Evolutionary conservation across 2,329 filamentous ascomycete species (phyloP).

Genomic region (Aspergillus sergii): DNA sequence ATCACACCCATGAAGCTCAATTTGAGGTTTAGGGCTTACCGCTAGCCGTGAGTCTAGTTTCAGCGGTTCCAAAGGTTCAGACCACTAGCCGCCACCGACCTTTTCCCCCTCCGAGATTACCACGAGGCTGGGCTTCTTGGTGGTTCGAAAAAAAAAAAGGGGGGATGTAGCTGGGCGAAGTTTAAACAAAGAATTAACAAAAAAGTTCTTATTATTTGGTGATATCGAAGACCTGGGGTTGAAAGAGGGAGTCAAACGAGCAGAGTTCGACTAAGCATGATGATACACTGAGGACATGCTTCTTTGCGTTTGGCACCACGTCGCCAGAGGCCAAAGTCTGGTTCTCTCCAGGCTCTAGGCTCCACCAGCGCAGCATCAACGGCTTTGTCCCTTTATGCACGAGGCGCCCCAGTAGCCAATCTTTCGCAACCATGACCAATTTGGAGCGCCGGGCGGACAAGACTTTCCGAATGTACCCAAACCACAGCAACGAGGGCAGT

Average conservation of each 20-base stretch:
- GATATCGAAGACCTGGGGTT: not conserved
- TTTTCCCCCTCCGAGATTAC: not conserved
- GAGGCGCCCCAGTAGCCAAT: not conserved
- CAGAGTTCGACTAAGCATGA: not conserved
- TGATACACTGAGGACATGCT: not conserved
- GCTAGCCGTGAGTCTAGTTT: not conserved
- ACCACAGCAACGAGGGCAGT: not conserved
- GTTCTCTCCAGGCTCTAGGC: not conserved
- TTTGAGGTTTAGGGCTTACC: slow-evolving; percentile 1
- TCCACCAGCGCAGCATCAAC: not conserved
- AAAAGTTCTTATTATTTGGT: not conserved
- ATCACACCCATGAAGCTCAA: not conserved
- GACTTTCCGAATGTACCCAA: not conserved
- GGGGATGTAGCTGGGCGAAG: not conserved
- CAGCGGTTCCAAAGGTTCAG: not conserved
- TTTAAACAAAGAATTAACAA: too few species aligned
- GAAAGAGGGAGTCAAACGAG: not conserved
- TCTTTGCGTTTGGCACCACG: not conserved
- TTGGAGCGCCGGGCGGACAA: not conserved
- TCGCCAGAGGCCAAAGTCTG: not conserved
- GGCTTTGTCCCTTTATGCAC: not conserved
- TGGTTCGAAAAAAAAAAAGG: not conserved
- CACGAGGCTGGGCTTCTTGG: not conserved
- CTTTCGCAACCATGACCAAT: not conserved
- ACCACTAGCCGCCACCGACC: not conserved